Base-by-base conservation (phyloP, 192 early-diverging fungal genomes). In the Rhizoclosmatium sp. region DNA sequence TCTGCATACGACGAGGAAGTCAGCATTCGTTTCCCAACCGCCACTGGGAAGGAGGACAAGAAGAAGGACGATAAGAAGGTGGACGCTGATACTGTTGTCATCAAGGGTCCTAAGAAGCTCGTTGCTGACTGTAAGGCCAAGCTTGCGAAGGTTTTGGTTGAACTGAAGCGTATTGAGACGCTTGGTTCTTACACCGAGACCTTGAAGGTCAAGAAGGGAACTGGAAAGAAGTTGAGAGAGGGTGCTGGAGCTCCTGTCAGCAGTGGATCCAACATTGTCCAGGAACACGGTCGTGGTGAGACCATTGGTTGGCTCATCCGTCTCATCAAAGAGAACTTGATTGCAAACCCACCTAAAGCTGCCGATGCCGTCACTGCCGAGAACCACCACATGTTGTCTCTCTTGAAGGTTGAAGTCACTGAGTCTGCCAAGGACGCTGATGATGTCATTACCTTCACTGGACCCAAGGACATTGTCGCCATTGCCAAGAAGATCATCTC, bases 21-120 rank as follows among this genome's bases (percentile, higher is more conserved):
- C 16, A 89, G 84, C 31, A 88, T 99, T 39, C 91, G 89, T 45
- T 92, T 98, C 84, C 89, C 89, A 40, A 79, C 86, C 4, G 80
- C 88, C 47, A 72, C 83, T 60, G 77, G 75, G 4, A 85, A 83
- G 74, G 85, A 83, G 49, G 86, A 72, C 59, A 74, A 66, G 61
- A 84, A 84, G 76, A 85, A 83, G 65, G 86, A 77, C 44, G 78
- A 80, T 5, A 77, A 76, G 31, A 78, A 82, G 51, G 62, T 74
- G 40, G 83, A 84, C 7, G 78, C 84, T 10, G 69, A 93, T 71
- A 86, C 90, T 4, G 87, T 98, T 59, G 86, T 93, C 47, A 88
- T 98, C 80, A 89, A 91, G 70, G 98, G 98, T 42, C 92, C 92
- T 9, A 89, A 86, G 62, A 90, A 89, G 14, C 93, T 94, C 21